Evolutionary conservation across 371 early-diverging fungal genomes (phyloP), one percentile per base, ranked within the genome.

Genomic region (Apophysomyces trapeziformis): DNA sequence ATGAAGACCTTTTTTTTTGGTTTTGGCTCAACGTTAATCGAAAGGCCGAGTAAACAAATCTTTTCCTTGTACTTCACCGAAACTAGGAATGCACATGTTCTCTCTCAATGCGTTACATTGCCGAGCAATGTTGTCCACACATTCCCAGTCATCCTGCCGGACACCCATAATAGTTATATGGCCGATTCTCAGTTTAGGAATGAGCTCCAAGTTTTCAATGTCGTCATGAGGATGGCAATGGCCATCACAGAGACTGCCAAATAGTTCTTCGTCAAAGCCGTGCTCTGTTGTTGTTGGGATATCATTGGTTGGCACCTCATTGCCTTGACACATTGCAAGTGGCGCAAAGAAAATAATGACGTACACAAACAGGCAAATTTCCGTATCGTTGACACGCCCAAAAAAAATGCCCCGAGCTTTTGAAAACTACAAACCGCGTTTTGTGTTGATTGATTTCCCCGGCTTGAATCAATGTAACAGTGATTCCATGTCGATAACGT

Each of bases 181-280:
- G 1, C 79, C 81, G 9, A 79, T 80, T 38, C 72, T 67, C 4
- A 83, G 59, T 43, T 64, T 54, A 1, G 74, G 56, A 61, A 83
- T 80, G n/a, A 54, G 12, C 16, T 38, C 37, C 0, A 80, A 63
- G 3, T 72, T 39, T 0, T 74, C 68, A 4, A 58, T 13, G 59
- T 73, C 84, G 54, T 83, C 84, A 46, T 83, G 84, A 8, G 81
- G 76, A 63, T 83, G 84, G 60, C 84, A 80, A 37, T 83, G 84
- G 1, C 76, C 73, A 69, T 83, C 84, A 58, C 79, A 80, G 3
- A 83, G 41, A 16, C 66, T n/a, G 12, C 32, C n/a, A 35, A 57
- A 74, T 6, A 72, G 32, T 1, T 14, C 18, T 1, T 62, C 63
- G 14, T 75, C 71, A 65, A 75, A 72, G 32, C 2, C 32, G 2